phyloP scores from a whole-genome alignment of 768 basidiomycete species.

The Lentinula detonsa region DNA sequence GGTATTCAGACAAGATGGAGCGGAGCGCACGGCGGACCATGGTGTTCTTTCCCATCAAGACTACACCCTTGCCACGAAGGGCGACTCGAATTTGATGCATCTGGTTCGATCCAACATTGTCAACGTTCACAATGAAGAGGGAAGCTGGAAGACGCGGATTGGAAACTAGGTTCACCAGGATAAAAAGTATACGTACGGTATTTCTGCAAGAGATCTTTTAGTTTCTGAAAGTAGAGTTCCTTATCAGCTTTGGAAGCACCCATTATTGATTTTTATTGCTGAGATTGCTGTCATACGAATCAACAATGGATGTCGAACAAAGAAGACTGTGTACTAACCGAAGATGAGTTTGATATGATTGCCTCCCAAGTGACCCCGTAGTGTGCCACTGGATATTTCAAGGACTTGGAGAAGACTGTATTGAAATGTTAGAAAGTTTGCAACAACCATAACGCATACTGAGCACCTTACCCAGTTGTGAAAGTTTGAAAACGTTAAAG shows the following conservation, averaged over 20 bases:
- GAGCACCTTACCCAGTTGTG: neutral
- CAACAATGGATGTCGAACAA: slow-evolving; percentile 20
- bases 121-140: slow-evolving; percentile 98
- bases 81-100: slow-evolving; percentile 97
- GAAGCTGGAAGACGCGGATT: slow-evolving; percentile 55
- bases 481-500: neutral
- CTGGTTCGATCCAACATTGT: slow-evolving; percentile 99
- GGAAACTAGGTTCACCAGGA: slow-evolving; percentile 1
- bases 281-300: slow-evolving; percentile 6
- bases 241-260: slow-evolving; percentile 90
- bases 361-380: slow-evolving; percentile 95
- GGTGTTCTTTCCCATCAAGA: slow-evolving; percentile 99
- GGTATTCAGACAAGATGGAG: slow-evolving; percentile 81
- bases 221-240: slow-evolving; percentile 85
- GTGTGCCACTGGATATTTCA: slow-evolving; percentile 94
- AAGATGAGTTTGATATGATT: slow-evolving; percentile 27
- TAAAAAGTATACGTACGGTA: slow-evolving; percentile 60
- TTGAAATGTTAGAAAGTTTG: neutral
- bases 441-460: too few species aligned
- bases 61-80: slow-evolving; percentile 93
- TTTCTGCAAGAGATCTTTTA: slow-evolving; percentile 87
- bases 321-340: neutral
- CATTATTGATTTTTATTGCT: slow-evolving; percentile 46
- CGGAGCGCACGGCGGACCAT: slow-evolving; percentile 99
- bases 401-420: slow-evolving; percentile 33